phyloP scores from a whole-genome alignment of 139 green algal species.

The Limnomonas spitsbergensis region DNA sequence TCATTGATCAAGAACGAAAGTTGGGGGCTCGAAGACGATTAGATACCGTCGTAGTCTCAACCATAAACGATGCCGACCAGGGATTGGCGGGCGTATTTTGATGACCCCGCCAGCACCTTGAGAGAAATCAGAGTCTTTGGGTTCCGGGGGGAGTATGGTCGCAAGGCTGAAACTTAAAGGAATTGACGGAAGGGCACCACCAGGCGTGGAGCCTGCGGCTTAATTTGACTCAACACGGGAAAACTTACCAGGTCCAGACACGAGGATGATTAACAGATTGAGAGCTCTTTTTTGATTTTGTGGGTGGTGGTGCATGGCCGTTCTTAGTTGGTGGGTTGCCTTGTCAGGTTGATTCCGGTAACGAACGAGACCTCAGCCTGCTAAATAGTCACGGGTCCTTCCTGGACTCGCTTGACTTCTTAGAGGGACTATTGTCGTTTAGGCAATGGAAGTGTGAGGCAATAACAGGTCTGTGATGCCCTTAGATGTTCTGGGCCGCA shows the following conservation, averaged over 20 bases:
- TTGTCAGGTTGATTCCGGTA: slow-evolving; percentile 95
- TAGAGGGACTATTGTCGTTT: slow-evolving; percentile 39
- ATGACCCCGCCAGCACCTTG: slow-evolving; percentile 97
- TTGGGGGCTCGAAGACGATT: slow-evolving; percentile 99
- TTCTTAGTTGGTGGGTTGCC: slow-evolving; percentile 93
- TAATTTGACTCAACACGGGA: slow-evolving; percentile 96
- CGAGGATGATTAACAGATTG: slow-evolving; percentile 93
- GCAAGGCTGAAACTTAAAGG: slow-evolving; percentile 93
- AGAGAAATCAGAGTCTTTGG: slow-evolving; percentile 99
- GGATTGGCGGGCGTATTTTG: slow-evolving; percentile 83
- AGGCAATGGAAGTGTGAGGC: slow-evolving; percentile 77
- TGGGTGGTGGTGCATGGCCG: slow-evolving; percentile 71
- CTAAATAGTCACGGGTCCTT: slow-evolving; percentile 80
- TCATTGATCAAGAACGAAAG: slow-evolving; percentile 99
- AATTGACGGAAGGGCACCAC: slow-evolving; percentile 96
- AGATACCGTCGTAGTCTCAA: slow-evolving; percentile 98
- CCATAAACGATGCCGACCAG: slow-evolving; percentile 23
- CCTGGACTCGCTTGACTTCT: slow-evolving; percentile 12
- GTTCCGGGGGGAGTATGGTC: slow-evolving; percentile 95
- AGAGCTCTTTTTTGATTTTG: slow-evolving; percentile 95
- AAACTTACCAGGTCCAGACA: slow-evolving; percentile 95
- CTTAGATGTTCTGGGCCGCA: slow-evolving; percentile 99
- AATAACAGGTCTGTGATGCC: slow-evolving; percentile 98
- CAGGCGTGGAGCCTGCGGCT: slow-evolving; percentile 92
- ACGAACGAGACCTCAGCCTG: slow-evolving; percentile 95